phyloP scores from a whole-genome alignment of 345 rosid genomes.

The Syzygium grande region DNA sequence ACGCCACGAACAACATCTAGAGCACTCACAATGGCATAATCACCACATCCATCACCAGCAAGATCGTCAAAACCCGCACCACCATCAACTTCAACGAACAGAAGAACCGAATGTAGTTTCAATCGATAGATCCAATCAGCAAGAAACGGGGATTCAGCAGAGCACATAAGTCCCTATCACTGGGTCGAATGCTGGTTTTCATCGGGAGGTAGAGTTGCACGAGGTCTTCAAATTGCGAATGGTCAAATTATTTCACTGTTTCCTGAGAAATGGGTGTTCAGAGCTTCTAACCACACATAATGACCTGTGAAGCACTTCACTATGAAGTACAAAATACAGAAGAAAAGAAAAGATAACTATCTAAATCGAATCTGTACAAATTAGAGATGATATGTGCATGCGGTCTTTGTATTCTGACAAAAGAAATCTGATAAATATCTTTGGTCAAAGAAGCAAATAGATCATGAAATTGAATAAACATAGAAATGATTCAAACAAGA shows the following conservation, averaged over 20 bases:
- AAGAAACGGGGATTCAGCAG: background rate
- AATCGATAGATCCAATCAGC: background rate
- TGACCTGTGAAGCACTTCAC: background rate
- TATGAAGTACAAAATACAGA: background rate
- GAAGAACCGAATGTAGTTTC: background rate
- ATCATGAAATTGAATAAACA: background rate
- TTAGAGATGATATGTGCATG: background rate
- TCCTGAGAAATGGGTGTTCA: background rate
- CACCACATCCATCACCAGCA: background rate
- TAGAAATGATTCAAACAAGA: background rate
- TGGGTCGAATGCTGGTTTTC: background rate
- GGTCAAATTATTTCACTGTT: background rate
- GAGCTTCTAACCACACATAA: background rate
- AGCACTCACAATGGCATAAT: background rate
- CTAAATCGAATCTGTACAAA: background rate
- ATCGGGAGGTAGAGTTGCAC: background rate
- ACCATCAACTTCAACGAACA: background rate
- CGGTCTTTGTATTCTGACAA: background rate
- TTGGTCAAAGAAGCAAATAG: background rate
- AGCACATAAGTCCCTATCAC: background rate
- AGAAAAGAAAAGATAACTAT: background rate
- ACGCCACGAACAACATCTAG: constrained; percentile 4
- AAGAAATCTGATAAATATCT: background rate
- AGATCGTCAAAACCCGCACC: background rate
- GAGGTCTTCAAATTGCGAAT: background rate